Evolutionary conservation across 2,329 filamentous ascomycete species (phyloP).

Genomic region (Colletotrichum sp.): DNA sequence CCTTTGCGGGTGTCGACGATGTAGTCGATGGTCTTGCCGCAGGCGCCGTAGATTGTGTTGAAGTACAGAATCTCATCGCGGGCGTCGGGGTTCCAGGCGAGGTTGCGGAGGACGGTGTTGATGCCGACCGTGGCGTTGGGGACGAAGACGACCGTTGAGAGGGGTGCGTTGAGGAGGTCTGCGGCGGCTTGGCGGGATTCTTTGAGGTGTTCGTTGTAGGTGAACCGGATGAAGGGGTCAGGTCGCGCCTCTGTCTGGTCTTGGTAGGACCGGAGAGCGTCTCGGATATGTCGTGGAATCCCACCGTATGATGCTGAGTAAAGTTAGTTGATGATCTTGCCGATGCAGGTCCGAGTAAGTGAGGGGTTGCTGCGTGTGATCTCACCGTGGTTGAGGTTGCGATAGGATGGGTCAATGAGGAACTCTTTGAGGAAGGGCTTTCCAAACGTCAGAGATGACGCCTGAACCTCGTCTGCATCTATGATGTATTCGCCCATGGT

Average conservation of each 20-base stretch:
- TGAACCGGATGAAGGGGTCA: conserved; percentile 78
- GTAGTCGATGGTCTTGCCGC: conserved; percentile 74
- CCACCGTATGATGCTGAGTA: conserved; percentile 77
- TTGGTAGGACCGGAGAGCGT: conserved; percentile 68
- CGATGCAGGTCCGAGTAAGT: not conserved
- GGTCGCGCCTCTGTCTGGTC: conserved; percentile 70
- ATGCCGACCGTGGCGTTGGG: conserved; percentile 80
- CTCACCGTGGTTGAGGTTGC: conserved; percentile 80
- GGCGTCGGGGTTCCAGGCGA: conserved; percentile 71
- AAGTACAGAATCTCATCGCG: conserved; percentile 83
- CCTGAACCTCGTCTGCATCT: not conserved
- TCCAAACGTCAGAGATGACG: conserved; percentile 31
- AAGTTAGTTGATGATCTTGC: conserved; percentile 17
- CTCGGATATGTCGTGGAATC: conserved; percentile 67
- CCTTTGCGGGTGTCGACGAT: conserved; percentile 69
- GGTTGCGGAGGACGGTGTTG: conserved; percentile 80
- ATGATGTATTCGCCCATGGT: not conserved
- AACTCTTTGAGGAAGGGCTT: conserved; percentile 65
- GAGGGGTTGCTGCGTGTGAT: not conserved
- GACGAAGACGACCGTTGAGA: conserved; percentile 75
- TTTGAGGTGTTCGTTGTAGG: conserved; percentile 67
- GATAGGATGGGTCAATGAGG: conserved; percentile 69
- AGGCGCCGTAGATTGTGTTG: conserved; percentile 78
- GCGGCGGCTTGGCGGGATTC: conserved; percentile 69
- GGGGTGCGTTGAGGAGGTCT: conserved; percentile 67